Evolutionary conservation across 73 alveolate genomes (phyloP).

Genomic region (Effrenium voratum): DNA sequence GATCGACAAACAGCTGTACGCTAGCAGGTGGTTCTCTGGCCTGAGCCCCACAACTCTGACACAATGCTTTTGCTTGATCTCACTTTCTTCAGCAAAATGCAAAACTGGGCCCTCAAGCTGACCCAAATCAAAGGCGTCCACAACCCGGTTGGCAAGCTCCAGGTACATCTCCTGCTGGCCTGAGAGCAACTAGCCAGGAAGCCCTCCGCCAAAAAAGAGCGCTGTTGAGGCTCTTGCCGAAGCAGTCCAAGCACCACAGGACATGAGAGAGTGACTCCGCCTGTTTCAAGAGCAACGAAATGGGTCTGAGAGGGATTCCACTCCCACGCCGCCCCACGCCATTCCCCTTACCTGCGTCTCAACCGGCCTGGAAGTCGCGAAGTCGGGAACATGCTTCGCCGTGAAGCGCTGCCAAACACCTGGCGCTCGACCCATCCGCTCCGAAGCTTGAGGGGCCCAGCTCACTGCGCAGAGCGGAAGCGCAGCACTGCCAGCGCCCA

Average conservation of each 20-base stretch:
- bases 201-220: constrained; percentile 1
- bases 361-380: not conserved
- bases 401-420: not conserved
- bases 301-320: not conserved
- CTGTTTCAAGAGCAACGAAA: not conserved
- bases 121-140: no score
- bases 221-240: not conserved
- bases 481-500: not conserved
- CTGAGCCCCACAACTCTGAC: no score
- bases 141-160: no score
- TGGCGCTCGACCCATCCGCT: not conserved
- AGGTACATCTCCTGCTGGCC: no score
- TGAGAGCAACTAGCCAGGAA: no score
- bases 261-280: not conserved
- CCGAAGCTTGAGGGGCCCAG: no score
- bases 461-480: not conserved
- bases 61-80: no score
- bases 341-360: not conserved
- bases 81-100: no score
- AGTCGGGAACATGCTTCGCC: not conserved
- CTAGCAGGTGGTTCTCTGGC: no score
- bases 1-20: no score
- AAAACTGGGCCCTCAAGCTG: no score
- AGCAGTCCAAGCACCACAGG: constrained; percentile 34
- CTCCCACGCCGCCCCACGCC: not conserved